Evolutionary conservation across 2,329 filamentous ascomycete species (phyloP).

Genomic region (Trichophyton verrucosum): DNA sequence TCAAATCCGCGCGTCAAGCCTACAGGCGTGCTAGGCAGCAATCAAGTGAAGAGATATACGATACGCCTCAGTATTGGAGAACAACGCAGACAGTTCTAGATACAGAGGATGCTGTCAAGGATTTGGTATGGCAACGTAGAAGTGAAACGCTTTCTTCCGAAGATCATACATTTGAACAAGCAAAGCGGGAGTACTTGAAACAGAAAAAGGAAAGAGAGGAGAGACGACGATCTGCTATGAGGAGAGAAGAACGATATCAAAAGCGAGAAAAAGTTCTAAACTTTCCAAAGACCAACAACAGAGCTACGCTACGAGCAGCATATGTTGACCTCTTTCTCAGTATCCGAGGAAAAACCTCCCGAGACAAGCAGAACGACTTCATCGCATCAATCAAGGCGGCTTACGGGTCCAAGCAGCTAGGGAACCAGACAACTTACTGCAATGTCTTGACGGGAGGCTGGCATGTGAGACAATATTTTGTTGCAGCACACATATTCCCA

Average conservation of each 20-base stretch:
- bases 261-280: background rate
- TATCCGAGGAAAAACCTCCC: background rate
- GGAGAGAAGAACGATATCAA: background rate
- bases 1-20: background rate
- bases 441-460: background rate
- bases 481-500: slow-evolving; percentile 9
- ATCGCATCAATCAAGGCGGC: background rate
- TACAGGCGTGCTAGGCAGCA: background rate
- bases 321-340: background rate
- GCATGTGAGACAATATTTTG: background rate
- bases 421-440: background rate
- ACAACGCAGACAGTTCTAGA: background rate
- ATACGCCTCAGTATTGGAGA: background rate
- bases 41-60: background rate
- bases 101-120: too few relatives aligned
- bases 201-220: background rate
- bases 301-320: background rate
- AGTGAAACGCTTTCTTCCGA: too few relatives aligned
- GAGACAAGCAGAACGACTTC: background rate
- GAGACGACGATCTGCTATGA: background rate
- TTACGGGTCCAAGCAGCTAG: background rate
- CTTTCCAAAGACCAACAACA: background rate
- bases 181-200: too few relatives aligned
- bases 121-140: too few relatives aligned
- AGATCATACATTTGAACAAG: too few relatives aligned